Conservation (phyloP, 2,329 filamentous ascomycete genomes). For the Diaporthe aspalathi region DNA sequence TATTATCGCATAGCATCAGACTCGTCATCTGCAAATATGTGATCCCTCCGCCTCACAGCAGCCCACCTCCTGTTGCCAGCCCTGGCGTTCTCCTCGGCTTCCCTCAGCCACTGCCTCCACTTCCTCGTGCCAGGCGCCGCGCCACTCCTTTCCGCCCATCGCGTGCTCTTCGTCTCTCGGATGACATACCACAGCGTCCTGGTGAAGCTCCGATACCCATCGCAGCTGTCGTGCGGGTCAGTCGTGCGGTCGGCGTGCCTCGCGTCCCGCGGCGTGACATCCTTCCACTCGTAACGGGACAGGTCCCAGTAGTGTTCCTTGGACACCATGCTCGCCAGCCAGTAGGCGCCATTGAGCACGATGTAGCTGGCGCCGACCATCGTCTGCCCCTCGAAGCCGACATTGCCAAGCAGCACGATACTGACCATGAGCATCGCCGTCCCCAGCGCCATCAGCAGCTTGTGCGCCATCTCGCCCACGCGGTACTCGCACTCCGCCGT, state of each 20-base stretch:
- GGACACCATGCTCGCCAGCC: slow-evolving; percentile 63
- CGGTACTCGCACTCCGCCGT: slow-evolving; percentile 8
- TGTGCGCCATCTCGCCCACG: slow-evolving; percentile 5
- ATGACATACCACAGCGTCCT: slow-evolving; percentile 70
- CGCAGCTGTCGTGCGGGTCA: slow-evolving; percentile 48
- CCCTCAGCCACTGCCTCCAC: slow-evolving; percentile 65
- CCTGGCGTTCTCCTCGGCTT: slow-evolving; percentile 57
- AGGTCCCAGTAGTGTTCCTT: slow-evolving; percentile 66
- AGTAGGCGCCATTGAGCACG: slow-evolving; percentile 69
- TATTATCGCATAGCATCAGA: neutral
- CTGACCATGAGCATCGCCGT: slow-evolving; percentile 71
- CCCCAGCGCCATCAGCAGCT: slow-evolving; percentile 62
- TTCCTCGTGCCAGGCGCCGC: slow-evolving; percentile 62
- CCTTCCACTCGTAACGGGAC: slow-evolving; percentile 44
- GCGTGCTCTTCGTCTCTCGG: slow-evolving; percentile 61
- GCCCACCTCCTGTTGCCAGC: slow-evolving; percentile 53
- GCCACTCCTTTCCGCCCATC: slow-evolving; percentile 64
- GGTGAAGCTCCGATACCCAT: slow-evolving; percentile 62
- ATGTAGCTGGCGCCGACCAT: slow-evolving; percentile 69
- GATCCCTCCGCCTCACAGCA: slow-evolving; percentile 61
- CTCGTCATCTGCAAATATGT: slow-evolving; percentile 46
- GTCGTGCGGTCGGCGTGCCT: slow-evolving; percentile 50
- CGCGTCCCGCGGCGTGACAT: slow-evolving; percentile 41
- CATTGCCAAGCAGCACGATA: slow-evolving; percentile 72
- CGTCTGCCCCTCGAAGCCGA: slow-evolving; percentile 68